Evolutionary conservation across 2,329 filamentous ascomycete species (phyloP), one percentile per base, ranked within the genome.

Genomic region (Apiospora koreana): DNA sequence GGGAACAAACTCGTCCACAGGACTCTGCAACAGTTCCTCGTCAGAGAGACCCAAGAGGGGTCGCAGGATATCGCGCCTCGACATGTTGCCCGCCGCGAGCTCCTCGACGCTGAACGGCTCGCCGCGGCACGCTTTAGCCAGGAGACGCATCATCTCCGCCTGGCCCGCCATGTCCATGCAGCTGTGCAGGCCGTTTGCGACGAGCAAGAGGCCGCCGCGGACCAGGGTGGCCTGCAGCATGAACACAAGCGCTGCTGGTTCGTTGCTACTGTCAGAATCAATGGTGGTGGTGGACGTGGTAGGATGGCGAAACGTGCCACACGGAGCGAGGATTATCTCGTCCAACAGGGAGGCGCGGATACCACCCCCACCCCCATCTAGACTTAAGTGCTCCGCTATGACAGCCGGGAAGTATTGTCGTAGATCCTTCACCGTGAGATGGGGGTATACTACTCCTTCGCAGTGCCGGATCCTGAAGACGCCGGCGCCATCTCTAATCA

Each of bases 101-200:
- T 89, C 87, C 8, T 85, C 79, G 0, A 71, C 50, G 0, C 84
- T 85, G 73, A 87, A 88, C 0, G 71, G n/a, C 41, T 86, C 83
- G 1, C 78, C 75, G 0, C 75, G 76, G 69, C 86, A 88, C 0
- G 85, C 86, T 69, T 87, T 87, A 0, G 83, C 80, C 7, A 89
- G 77, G 1, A 86, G 81, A 2, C 76, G 70, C 21, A 88, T 85
- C 21, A 87, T 72, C 28, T 83, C 79, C 2, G 78, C 84, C 72
- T 86, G 82, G 1, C 86, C 87, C 0, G 80, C 81, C 77, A 86
- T 84, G 69, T 89, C 88, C 81, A 87, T 85, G 0, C 79, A 76
- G 7, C 81, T 80, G 72, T 89, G 88, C 31, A 87, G 82, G 9
- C 79, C 81, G 38, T 81, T 80, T 31, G 88, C 78, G 2, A 83